phyloP scores from a whole-genome alignment of 352 stramenopile species.

The Globisporangium paroecandrum region DNA sequence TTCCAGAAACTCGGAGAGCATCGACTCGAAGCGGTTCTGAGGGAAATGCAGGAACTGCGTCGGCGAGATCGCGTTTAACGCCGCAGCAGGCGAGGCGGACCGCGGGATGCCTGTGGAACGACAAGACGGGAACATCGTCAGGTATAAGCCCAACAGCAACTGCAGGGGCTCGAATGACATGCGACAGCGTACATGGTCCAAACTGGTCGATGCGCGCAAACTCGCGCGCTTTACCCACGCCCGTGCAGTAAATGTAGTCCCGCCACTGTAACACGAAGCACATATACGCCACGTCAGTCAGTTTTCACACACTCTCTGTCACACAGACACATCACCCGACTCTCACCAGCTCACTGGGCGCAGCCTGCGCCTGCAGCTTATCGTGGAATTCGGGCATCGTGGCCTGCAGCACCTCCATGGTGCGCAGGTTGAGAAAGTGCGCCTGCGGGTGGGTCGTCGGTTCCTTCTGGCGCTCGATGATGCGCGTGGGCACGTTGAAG shows the following conservation, averaged over 20 bases:
- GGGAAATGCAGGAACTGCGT: constrained; percentile 85
- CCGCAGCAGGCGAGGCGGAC: constrained; percentile 11
- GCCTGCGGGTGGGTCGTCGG: constrained; percentile 90
- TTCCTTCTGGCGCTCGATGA: constrained; percentile 72
- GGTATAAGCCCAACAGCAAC: not conserved
- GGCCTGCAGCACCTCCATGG: constrained; percentile 90
- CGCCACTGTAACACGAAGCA: constrained; percentile 48
- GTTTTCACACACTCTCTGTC: not conserved
- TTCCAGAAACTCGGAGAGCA: constrained; percentile 55
- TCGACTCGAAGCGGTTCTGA: constrained; percentile 75
- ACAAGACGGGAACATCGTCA: not conserved
- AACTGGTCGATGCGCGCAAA: constrained; percentile 83
- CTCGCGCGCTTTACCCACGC: constrained; percentile 57
- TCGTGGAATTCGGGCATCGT: constrained; percentile 77
- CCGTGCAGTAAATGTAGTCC: constrained; percentile 83
- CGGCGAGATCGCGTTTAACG: constrained; percentile 46
- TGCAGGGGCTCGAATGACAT: not conserved
- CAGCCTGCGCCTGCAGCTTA: constrained; percentile 51
- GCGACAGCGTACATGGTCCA: constrained; percentile 38
- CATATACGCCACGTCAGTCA: not conserved
- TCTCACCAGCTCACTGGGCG: constrained; percentile 56
- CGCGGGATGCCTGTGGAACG: constrained; percentile 43
- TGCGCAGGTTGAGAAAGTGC: constrained; percentile 94
- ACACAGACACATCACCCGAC: not conserved
- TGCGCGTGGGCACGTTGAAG: constrained; percentile 62